Conservation (phyloP, 2,329 filamentous ascomycete species). For the Coniochaeta sp. region DNA sequence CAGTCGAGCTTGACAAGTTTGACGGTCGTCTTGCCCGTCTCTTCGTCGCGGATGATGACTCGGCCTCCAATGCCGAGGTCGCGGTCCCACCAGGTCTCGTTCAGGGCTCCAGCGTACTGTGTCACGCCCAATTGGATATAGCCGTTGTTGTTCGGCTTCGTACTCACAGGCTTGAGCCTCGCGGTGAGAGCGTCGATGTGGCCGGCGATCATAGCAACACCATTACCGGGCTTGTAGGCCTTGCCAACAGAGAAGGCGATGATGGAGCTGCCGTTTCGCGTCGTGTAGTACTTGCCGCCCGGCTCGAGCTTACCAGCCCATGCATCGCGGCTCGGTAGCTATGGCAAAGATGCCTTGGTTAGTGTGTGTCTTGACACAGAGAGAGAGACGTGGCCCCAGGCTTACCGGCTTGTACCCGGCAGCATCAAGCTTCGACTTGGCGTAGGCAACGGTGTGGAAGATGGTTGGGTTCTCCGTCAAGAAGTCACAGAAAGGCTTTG, state of each 20-base stretch:
- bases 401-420: conserved; percentile 66
- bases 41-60: conserved; percentile 70
- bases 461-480: conserved; percentile 86
- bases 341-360: conserved; percentile 9
- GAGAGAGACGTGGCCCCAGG: background rate
- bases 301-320: conserved; percentile 67
- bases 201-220: conserved; percentile 79
- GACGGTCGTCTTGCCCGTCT: conserved; percentile 66
- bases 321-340: conserved; percentile 70
- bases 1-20: conserved; percentile 87
- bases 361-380: background rate
- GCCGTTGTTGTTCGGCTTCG: conserved; percentile 74
- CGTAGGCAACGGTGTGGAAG: conserved; percentile 80
- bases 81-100: conserved; percentile 93
- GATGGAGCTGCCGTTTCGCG: conserved; percentile 76
- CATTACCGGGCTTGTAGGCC: conserved; percentile 76
- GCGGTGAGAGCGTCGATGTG: conserved; percentile 91
- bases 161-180: conserved; percentile 84
- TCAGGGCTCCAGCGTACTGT: conserved; percentile 82
- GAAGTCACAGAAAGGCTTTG: conserved; percentile 80
- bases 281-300: conserved; percentile 84
- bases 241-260: conserved; percentile 81
- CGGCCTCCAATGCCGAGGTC: conserved; percentile 86
- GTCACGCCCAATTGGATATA: conserved; percentile 87
- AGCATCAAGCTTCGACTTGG: conserved; percentile 62